Conservation (phyloP, 129 eudicot species). For the Tanacetum coccineum region DNA sequence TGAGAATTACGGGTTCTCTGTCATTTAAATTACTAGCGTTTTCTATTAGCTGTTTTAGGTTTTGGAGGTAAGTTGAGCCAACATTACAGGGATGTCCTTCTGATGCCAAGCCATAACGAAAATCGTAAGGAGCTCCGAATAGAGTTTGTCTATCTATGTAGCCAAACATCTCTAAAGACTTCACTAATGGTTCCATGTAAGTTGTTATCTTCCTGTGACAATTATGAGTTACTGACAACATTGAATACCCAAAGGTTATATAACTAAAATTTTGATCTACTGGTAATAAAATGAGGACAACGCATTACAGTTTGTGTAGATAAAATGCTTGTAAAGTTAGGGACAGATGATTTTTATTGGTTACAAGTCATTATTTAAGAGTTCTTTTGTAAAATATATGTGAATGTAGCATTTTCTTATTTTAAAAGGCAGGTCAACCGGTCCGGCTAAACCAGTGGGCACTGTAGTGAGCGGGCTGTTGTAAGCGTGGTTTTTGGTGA, state of each 20-base stretch:
- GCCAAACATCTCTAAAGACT: conserved; percentile 57
- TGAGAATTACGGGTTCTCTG: conserved; percentile 56
- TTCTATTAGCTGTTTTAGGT: conserved; percentile 62
- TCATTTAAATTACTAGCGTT: conserved; percentile 47
- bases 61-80: conserved; percentile 53
- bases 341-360: too few relatives aligned
- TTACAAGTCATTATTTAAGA: too few relatives aligned
- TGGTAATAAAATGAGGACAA: too few relatives aligned
- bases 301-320: too few relatives aligned
- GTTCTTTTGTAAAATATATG: too few relatives aligned
- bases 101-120: conserved; percentile 78
- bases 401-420: too few relatives aligned
- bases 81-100: conserved; percentile 57
- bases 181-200: conserved; percentile 74
- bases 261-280: too few relatives aligned
- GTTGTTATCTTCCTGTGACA: conserved; percentile 49
- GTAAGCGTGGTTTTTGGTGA: too few relatives aligned
- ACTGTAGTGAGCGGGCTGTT: too few relatives aligned
- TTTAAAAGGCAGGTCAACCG: too few relatives aligned
- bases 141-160: conserved; percentile 49
- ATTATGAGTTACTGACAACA: background rate
- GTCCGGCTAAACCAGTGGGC: too few relatives aligned
- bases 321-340: too few relatives aligned
- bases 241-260: background rate
- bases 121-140: conserved; percentile 93